Evolutionary conservation across 2,329 filamentous ascomycete genomes (phyloP).

Genomic region (Trichoderma simmonsii): DNA sequence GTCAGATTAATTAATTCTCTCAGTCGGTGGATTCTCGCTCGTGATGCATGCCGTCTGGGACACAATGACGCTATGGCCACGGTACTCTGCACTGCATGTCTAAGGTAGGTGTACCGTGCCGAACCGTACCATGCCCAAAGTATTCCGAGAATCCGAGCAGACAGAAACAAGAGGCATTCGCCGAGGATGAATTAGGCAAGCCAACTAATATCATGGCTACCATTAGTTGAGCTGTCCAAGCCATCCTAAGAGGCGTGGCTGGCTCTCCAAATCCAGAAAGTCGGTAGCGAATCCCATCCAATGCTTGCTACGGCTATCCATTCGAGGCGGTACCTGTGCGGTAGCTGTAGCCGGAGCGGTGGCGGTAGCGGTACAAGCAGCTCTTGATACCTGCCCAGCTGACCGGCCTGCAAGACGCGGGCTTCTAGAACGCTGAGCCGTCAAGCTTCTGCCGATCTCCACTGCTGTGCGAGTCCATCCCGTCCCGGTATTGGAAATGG

Average conservation of each 20-base stretch:
- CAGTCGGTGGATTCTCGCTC: constrained; percentile 1
- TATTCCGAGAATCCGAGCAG: background rate
- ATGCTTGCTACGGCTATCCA: background rate
- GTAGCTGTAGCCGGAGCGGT: background rate
- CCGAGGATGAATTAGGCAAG: background rate
- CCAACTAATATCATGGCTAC: background rate
- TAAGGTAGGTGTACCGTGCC: background rate
- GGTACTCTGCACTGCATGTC: background rate
- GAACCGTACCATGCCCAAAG: background rate
- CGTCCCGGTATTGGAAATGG: background rate
- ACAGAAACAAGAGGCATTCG: background rate
- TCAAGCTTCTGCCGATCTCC: background rate
- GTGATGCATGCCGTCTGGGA: constrained; percentile 1
- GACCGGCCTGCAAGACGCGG: background rate
- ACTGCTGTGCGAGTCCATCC: background rate
- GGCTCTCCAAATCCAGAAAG: constrained; percentile 23
- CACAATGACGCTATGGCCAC: background rate
- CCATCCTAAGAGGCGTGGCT: background rate
- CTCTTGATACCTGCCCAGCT: background rate
- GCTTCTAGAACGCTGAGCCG: background rate
- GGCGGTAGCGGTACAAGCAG: background rate
- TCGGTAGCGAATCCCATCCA: constrained; percentile 32
- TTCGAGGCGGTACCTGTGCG: background rate
- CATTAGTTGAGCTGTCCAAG: background rate
- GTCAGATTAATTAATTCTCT: constrained; percentile 2